Evolutionary conservation across 495 filamentous ascomycete species (phyloP).

Genomic region (Lasiosphaeria ovina): DNA sequence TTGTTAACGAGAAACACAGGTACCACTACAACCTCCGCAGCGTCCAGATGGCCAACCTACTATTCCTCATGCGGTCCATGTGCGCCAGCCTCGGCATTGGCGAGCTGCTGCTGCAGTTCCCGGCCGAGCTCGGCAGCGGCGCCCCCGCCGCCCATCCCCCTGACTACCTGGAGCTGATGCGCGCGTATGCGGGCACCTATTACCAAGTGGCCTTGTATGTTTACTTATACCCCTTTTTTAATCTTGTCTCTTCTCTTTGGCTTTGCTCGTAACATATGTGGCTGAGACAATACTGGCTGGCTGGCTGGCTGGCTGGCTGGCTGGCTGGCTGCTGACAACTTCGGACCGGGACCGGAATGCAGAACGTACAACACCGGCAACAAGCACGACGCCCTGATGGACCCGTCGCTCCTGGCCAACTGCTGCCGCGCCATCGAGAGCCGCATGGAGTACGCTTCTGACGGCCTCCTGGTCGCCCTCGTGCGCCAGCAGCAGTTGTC

Average conservation of each 20-base stretch:
- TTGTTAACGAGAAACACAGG: constrained; percentile 4
- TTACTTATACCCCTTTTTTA: not conserved
- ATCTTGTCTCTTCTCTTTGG: not conserved
- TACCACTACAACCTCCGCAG: constrained; percentile 31
- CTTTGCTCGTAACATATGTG: not conserved
- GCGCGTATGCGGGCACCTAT: constrained; percentile 33
- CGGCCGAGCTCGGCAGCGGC: not conserved
- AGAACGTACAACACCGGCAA: constrained; percentile 35
- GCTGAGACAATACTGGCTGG: too few relatives aligned
- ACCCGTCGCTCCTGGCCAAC: constrained; percentile 22
- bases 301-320: too few relatives aligned
- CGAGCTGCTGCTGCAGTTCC: constrained; percentile 4
- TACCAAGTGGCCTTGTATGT: constrained; percentile 34
- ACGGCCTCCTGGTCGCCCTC: constrained; percentile 28
- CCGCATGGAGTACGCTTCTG: constrained; percentile 23
- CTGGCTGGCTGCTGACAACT: too few relatives aligned
- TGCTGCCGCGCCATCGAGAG: constrained; percentile 25
- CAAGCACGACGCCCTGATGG: constrained; percentile 31
- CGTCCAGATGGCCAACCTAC: constrained; percentile 32
- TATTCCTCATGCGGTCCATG: constrained; percentile 31
- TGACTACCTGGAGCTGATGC: constrained; percentile 26
- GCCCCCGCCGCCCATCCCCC: constrained; percentile 1
- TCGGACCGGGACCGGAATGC: not conserved
- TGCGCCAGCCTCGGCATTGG: constrained; percentile 20
- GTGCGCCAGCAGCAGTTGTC: constrained; percentile 29